Conservation (phyloP, 2,329 filamentous ascomycete genomes). For the Cytospora paraplurivora region DNA sequence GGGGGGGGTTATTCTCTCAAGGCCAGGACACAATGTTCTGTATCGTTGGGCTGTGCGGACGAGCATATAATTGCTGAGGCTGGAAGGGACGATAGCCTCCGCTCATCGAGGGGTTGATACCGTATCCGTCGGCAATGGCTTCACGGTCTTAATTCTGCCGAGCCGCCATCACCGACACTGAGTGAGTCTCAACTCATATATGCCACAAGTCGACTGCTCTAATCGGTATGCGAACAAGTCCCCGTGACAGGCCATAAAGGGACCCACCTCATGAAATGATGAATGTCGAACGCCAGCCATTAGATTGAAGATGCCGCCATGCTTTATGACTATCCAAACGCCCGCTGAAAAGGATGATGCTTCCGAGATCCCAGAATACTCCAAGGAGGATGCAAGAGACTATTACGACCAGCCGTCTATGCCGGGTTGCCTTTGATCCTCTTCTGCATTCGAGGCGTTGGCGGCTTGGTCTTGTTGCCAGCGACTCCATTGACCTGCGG, state of each 20-base stretch:
- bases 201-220: background rate
- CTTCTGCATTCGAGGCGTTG: conserved; percentile 60
- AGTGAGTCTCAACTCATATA: background rate
- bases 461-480: conserved; percentile 52
- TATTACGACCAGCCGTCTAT: conserved; percentile 7
- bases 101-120: background rate
- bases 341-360: conserved; percentile 19
- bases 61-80: background rate
- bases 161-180: background rate
- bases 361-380: conserved; percentile 1
- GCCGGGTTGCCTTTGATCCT: conserved; percentile 51
- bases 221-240: background rate
- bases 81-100: background rate
- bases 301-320: conserved; percentile 9
- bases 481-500: conserved; percentile 56
- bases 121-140: background rate
- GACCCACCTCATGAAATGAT: conserved; percentile 4
- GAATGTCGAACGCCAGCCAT: conserved; percentile 12
- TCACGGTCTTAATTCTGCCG: background rate
- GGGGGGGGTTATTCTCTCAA: background rate
- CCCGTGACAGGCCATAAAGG: conserved; percentile 3
- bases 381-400: conserved; percentile 5
- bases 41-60: background rate
- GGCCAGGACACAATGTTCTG: background rate
- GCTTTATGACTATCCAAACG: conserved; percentile 22